These are phyloP conservation scores for Termitomyces sp. DNA, from an alignment of 768 basidiomycete genomes.

Conservation along the genomic window DNA sequence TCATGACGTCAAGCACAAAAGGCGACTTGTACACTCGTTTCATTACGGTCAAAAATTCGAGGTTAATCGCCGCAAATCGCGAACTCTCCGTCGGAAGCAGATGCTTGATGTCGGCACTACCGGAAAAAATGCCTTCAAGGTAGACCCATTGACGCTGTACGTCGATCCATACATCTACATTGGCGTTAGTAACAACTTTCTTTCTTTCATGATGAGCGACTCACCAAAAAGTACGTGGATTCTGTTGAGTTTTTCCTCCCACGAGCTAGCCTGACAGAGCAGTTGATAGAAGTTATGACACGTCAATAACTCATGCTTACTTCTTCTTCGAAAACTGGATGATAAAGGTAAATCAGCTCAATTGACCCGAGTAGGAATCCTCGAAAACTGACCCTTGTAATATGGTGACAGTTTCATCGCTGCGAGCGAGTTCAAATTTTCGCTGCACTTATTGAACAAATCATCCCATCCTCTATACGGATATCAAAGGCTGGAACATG, in stretches of 20 bases:
- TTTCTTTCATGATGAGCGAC: slow-evolving; percentile 9
- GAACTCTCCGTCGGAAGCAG: slow-evolving; percentile 94
- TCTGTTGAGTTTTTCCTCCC: slow-evolving; percentile 96
- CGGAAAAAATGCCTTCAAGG: slow-evolving; percentile 98
- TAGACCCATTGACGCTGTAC: slow-evolving; percentile 99
- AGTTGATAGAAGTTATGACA: slow-evolving; percentile 7
- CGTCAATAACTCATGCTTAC: slow-evolving; percentile 23
- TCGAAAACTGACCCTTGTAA: slow-evolving; percentile 70
- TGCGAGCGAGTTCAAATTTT: slow-evolving; percentile 91
- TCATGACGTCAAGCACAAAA: slow-evolving; percentile 94
- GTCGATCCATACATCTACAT: slow-evolving; percentile 94
- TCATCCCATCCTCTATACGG: slow-evolving; percentile 87
- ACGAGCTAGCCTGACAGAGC: slow-evolving; percentile 61
- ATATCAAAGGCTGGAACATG: background rate
- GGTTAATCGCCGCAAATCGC: slow-evolving; percentile 98
- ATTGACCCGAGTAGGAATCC: background rate
- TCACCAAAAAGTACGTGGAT: slow-evolving; percentile 94
- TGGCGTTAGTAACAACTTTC: slow-evolving; percentile 3
- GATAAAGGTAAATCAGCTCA: background rate
- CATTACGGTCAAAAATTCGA: slow-evolving; percentile 97
- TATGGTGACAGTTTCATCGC: slow-evolving; percentile 99
- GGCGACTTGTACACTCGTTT: slow-evolving; percentile 99
- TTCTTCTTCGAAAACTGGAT: slow-evolving; percentile 83
- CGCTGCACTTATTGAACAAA: slow-evolving; percentile 92
- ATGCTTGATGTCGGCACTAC: slow-evolving; percentile 99